These are phyloP conservation scores for Zymoseptoria brevis DNA, from an alignment of 2,329 filamentous ascomycete species.

Conservation along the genomic window DNA sequence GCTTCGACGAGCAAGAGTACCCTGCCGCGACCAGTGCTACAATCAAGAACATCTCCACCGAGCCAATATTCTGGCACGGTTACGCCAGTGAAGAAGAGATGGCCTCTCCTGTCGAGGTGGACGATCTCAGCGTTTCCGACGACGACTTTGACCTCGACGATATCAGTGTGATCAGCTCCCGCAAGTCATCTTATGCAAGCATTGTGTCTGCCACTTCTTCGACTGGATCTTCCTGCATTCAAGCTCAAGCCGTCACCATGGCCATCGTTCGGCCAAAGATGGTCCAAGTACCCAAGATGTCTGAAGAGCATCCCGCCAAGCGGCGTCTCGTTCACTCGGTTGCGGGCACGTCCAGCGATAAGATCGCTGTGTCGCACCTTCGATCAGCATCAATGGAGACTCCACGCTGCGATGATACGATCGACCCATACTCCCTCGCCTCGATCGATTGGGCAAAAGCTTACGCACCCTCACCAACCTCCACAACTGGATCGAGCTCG, in stretches of 20 bases:
- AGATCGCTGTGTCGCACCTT: not conserved
- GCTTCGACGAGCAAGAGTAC: not conserved
- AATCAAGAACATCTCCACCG: constrained; percentile 5
- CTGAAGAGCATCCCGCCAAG: constrained; percentile 4
- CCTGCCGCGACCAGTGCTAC: constrained; percentile 2
- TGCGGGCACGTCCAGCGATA: not conserved
- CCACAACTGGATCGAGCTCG: constrained; percentile 19
- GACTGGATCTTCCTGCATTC: constrained; percentile 18
- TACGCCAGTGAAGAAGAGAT: constrained; percentile 28
- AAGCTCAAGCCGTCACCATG: constrained; percentile 23
- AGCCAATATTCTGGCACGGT: constrained; percentile 11
- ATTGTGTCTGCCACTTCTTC: not conserved
- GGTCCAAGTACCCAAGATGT: constrained; percentile 21
- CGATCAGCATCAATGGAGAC: not conserved
- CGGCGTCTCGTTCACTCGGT: not conserved
- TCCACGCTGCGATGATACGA: not conserved
- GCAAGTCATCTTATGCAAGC: not conserved
- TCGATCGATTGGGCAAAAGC: constrained; percentile 10
- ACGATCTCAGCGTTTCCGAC: constrained; percentile 19
- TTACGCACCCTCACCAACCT: constrained; percentile 14
- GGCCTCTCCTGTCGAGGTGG: constrained; percentile 20
- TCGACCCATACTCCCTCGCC: not conserved
- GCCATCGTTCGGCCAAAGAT: constrained; percentile 23
- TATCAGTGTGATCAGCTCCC: constrained; percentile 11
- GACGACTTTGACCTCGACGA: constrained; percentile 7